phyloP scores from a whole-genome alignment of 2,329 filamentous ascomycete species.

The Colletotrichum camelliae region DNA sequence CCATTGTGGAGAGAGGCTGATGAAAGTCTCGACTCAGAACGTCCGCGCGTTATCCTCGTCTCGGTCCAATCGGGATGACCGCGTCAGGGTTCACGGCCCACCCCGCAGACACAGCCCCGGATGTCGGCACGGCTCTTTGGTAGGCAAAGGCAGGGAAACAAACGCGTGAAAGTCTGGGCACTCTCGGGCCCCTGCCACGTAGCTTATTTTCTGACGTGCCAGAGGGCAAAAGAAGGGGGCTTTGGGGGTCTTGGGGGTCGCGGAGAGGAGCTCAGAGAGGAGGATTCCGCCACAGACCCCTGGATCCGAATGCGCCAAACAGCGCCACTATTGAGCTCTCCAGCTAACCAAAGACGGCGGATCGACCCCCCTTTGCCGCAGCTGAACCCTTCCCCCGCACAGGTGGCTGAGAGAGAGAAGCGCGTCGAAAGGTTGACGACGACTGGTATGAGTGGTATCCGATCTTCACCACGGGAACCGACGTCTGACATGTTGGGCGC shows the following conservation, averaged over 20 bases:
- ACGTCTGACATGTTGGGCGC: neutral
- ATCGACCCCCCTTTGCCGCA: neutral
- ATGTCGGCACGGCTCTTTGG: slow-evolving; percentile 13
- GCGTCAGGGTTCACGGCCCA: slow-evolving; percentile 21
- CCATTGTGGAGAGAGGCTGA: slow-evolving; percentile 17
- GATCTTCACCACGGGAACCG: neutral
- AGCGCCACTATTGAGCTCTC: neutral
- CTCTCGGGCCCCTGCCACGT: slow-evolving; percentile 14
- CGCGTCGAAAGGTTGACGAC: neutral
- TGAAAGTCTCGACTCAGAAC: slow-evolving; percentile 13
- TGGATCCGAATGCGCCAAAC: neutral
- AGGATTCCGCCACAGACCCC: neutral
- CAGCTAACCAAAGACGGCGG: neutral
- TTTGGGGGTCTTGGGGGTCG: neutral
- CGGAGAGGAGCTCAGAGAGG: neutral
- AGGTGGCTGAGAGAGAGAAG: neutral
- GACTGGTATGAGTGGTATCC: slow-evolving; percentile 7
- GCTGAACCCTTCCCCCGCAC: slow-evolving; percentile 1
- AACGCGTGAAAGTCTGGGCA: slow-evolving; percentile 12
- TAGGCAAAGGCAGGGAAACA: neutral
- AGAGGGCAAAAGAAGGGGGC: neutral
- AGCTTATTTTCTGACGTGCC: slow-evolving; percentile 5
- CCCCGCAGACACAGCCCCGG: slow-evolving; percentile 17
- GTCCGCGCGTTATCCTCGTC: slow-evolving; percentile 18
- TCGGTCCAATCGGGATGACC: slow-evolving; percentile 20